Evolutionary conservation across 2,329 filamentous ascomycete species (phyloP), one percentile per base, ranked within the genome.

Genomic region (Aureobasidium uvarum): DNA sequence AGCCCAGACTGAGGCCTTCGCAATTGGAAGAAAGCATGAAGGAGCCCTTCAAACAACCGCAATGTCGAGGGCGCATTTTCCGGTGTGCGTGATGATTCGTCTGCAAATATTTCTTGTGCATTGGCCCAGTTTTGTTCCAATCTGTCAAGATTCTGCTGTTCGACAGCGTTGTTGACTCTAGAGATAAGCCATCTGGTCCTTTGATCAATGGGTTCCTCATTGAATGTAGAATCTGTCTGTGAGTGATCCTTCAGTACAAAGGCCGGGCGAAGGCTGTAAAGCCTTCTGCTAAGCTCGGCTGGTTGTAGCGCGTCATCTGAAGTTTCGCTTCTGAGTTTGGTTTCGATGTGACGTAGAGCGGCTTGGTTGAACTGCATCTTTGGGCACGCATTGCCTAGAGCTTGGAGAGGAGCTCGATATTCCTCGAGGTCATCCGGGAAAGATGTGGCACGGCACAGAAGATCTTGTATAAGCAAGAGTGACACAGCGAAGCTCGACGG

Each of bases 21-120:
- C n/a, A 85, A 66, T 2, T 72, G 69, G 72, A 84, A 77, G 69
- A 80, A 84, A 1, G 77, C 74, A 6, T 76, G 72, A 51, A 86
- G 77, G 65, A 85, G 81, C 10, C 76, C 71, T 59, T 77, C 74
- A 60, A 72, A 77, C 1, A 76, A 50, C 31, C 71, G 66, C 7
- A 72, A 48, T 14, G 75, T 66, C 4, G 62, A 51, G 5, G 64
- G 31, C 4, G 65, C 52, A 43, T 52, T 48, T 33, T 66, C 64
- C 13, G 65, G 23, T 20, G 62, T 41, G n/a, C 50, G 20, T 51
- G 50, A 43, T 14, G 10, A 20, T n/a, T 45, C 13, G 11, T 39
- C 51, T 13, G 39, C 28, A 59, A 71, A 28, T 58, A 56, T 33
- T 39, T 63, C 31, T 38, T 66, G 48, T 50, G 69, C 63, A 16